Percentiles rank a stretch among this genome's conserved stretches.
These are phyloP conservation scores for Russula sp. DNA, from an alignment of 768 basidiomycete species.

Conservation along the genomic window DNA sequence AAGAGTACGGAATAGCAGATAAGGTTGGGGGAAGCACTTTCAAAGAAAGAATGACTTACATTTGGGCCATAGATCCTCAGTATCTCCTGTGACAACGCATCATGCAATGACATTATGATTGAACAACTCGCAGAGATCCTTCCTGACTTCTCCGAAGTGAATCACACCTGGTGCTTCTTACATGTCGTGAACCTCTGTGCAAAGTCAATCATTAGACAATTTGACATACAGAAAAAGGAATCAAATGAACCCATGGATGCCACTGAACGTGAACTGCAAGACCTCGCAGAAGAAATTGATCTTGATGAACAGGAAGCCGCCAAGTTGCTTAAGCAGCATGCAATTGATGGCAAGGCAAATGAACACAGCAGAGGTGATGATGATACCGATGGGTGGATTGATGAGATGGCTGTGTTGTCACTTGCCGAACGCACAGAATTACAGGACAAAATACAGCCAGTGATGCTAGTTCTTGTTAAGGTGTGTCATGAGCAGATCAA, in stretches of 20 bases:
- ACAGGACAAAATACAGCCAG: background rate
- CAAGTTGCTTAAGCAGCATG: background rate
- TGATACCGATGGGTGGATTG: background rate
- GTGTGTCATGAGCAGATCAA: too few relatives aligned
- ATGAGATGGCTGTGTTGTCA: background rate
- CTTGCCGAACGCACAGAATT: too few relatives aligned
- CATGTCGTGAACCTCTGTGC: too few relatives aligned
- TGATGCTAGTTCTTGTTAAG: background rate
- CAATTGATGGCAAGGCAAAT: background rate
- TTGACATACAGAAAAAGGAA: background rate
- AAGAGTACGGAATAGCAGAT: background rate
- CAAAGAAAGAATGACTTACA: background rate
- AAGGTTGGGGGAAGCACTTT: background rate
- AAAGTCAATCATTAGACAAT: background rate
- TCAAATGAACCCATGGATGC: background rate
- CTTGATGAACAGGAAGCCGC: too few relatives aligned
- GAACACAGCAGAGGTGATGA: background rate
- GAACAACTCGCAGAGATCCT: background rate
- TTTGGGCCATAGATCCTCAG: background rate
- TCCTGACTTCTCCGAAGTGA: too few relatives aligned
- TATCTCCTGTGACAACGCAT: background rate
- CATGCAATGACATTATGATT: background rate
- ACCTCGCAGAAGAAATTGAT: background rate
- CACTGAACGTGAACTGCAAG: background rate
- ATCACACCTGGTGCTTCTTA: too few relatives aligned